phyloP scores from a whole-genome alignment of 176 grass and related monocot genomes.

The bread wheat (Triticum aestivum) region DNA sequence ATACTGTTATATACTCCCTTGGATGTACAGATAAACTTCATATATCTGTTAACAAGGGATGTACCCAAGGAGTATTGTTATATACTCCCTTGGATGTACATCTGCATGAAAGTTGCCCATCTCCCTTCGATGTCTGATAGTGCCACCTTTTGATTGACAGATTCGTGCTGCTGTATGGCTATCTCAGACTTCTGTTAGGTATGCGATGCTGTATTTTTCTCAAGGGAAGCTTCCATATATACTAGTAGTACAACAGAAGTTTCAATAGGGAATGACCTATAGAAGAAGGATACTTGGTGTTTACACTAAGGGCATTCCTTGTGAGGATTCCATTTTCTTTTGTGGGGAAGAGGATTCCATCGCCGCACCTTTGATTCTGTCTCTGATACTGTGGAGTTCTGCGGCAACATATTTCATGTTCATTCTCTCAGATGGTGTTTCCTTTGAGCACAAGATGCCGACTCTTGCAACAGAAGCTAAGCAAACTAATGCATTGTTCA shows the following conservation, averaged over 20 bases:
- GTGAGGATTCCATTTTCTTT: background rate
- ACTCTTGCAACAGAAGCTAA: conserved; percentile 16
- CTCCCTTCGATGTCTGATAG: background rate
- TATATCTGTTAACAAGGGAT: background rate
- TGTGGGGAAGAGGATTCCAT: background rate
- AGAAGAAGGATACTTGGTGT: background rate
- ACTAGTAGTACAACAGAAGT: background rate
- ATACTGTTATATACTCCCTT: background rate
- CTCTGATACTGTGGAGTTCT: conserved; percentile 26
- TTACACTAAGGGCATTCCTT: background rate
- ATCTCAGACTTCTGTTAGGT: background rate
- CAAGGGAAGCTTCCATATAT: background rate
- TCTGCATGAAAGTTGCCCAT: background rate
- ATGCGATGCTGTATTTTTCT: background rate
- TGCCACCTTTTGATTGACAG: conserved; percentile 20
- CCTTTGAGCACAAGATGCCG: conserved; percentile 26
- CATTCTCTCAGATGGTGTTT: conserved; percentile 21
- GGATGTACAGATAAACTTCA: background rate
- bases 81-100: background rate
- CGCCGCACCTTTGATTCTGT: conserved; percentile 15
- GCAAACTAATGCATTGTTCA: background rate
- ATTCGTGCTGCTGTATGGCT: background rate
- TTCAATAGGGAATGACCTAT: background rate
- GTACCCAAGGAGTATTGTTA: too few species aligned
- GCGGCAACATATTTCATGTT: background rate